Conservation (phyloP, 1,284 basidiomycete genomes). For the Puccinia brachypodii region DNA sequence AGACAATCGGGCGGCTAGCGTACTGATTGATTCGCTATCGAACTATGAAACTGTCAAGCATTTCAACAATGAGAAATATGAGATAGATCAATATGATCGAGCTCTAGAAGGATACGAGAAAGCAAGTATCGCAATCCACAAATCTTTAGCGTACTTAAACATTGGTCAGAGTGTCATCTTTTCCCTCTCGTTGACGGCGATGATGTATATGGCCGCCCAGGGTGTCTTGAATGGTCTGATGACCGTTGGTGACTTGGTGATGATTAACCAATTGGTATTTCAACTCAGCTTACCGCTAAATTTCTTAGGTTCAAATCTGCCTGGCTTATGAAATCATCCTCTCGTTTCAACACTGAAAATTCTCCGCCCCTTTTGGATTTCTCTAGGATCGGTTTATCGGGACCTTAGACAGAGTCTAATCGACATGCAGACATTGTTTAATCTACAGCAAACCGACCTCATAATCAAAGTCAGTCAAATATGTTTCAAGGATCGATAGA, state of each 20-base stretch:
- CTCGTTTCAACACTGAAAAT: conserved; percentile 6
- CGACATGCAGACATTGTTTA: conserved; percentile 46
- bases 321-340: conserved; percentile 23
- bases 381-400: conserved; percentile 46
- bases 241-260: conserved; percentile 47
- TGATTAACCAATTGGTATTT: conserved; percentile 49
- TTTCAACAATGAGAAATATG: conserved; percentile 44
- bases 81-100: conserved; percentile 47
- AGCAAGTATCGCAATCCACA: conserved; percentile 42
- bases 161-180: conserved; percentile 45
- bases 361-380: background rate
- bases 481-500: too few species aligned
- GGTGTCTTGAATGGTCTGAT: conserved; percentile 41
- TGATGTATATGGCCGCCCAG: conserved; percentile 49
- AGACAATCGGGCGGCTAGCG: conserved; percentile 40
- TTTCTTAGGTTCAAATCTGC: conserved; percentile 10
- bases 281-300: conserved; percentile 47
- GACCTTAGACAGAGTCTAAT: conserved; percentile 48
- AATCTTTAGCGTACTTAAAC: conserved; percentile 43
- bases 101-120: conserved; percentile 35
- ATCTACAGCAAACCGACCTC: conserved; percentile 39
- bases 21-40: conserved; percentile 35
- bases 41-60: conserved; percentile 49
- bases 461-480: conserved; percentile 33
- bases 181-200: conserved; percentile 41